Base-by-base conservation (phyloP, 768 basidiomycete species). In the Pholiota microspora region DNA sequence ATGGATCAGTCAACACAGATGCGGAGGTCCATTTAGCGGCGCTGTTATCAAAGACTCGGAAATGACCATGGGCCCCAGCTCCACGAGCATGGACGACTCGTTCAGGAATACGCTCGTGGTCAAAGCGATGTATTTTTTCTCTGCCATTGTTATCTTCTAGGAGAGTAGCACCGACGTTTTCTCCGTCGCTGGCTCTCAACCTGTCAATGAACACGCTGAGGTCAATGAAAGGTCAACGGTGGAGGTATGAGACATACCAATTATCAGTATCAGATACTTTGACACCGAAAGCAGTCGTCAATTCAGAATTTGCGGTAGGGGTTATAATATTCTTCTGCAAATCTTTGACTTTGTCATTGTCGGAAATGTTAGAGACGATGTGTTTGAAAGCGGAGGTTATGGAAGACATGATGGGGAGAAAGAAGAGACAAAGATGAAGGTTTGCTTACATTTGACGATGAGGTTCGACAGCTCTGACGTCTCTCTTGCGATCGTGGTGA, bases 31-130 rank as follows among this genome's bases (percentile, higher is more conserved):
- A 84, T 59, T 89, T 86, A 2, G 82, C 78, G 40, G 92, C 84
- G 16, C 81, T 71, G 53, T 83, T 75, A 67, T 91, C 84, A 48
- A 74, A 79, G 3, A 89, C 83, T 67, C 80, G 85, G 79, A 96
- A 95, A 63, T 85, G 79, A 3, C 93, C 92, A 65, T 93, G 92
- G 10, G 90, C 92, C 49, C 82, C 89, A 25, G 82, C 64, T n/a
- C 88, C 88, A 12, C 88, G 83, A 44, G 88, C 85, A 64, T 79
- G 78, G 7, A 87, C 86, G 8, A 87, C 84, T 42, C 90, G 88
- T 74, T 92, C 92, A 0, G 93, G 92, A 51, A 94, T 94, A 35
- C 91, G 87, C 67, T 94, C 92, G 63, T 92, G 91, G 65, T 93
- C 91, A 62, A 92, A 94, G 12, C 85, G 80, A 50, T 81, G 81